phyloP scores from a whole-genome alignment of 179 eudicot species.

The Drosera spatulata region DNA sequence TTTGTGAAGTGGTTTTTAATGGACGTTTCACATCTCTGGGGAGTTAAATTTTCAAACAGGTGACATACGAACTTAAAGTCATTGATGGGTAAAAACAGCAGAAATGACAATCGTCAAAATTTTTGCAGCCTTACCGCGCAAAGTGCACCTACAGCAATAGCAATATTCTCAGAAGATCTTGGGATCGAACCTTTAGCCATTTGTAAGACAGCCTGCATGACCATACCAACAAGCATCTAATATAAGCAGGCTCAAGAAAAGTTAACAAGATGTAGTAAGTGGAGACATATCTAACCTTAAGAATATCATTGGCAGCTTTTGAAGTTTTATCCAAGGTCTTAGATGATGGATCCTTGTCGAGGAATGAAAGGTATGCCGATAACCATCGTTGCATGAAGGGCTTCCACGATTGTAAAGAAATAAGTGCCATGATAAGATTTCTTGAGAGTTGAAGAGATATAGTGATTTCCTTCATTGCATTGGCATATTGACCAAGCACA shows the following conservation, averaged over 20 bases:
- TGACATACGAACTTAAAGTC: too few relatives aligned
- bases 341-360: conserved; percentile 43
- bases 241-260: background rate
- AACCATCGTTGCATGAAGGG: conserved; percentile 79
- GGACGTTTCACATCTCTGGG: too few relatives aligned
- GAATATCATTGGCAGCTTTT: conserved; percentile 58
- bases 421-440: conserved; percentile 54
- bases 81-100: background rate
- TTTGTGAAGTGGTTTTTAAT: too few relatives aligned
- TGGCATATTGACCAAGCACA: conserved; percentile 41
- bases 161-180: conserved; percentile 84
- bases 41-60: too few relatives aligned
- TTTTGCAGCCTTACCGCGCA: conserved; percentile 47
- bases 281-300: conserved; percentile 37
- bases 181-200: conserved; percentile 76
- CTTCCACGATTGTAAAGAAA: conserved; percentile 86
- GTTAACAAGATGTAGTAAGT: conserved; percentile 2
- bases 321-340: conserved; percentile 44
- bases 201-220: conserved; percentile 46
- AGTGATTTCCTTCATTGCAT: conserved; percentile 51
- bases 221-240: too few relatives aligned
- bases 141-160: conserved; percentile 78
- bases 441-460: conserved; percentile 71
- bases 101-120: background rate
- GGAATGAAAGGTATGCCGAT: conserved; percentile 27